Percentiles rank a stretch among this genome's conserved stretches.
Conservation (phyloP, 2,329 filamentous ascomycete genomes). For the Juglanconis oblonga region DNA sequence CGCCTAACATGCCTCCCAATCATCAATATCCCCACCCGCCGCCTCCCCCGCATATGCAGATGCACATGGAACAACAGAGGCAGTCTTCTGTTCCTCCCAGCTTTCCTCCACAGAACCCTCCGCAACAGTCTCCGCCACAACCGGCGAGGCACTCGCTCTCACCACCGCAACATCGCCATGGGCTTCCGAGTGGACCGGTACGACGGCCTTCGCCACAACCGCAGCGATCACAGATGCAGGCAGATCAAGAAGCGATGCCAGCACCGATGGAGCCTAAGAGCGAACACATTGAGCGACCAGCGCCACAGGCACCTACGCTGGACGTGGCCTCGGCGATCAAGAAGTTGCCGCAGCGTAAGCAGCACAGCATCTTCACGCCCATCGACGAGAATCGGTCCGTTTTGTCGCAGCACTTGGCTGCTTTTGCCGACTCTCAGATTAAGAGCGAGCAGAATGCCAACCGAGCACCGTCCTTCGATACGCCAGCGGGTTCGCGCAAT, state of each 20-base stretch:
- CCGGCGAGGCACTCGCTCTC: slow-evolving; percentile 55
- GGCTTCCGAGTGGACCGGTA: slow-evolving; percentile 42
- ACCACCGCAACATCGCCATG: slow-evolving; percentile 55
- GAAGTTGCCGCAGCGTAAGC: slow-evolving; percentile 71
- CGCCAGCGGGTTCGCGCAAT: slow-evolving; percentile 51
- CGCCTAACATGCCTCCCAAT: slow-evolving; percentile 39
- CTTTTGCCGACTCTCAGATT: slow-evolving; percentile 53
- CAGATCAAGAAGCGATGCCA: slow-evolving; percentile 48
- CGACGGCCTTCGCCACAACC: slow-evolving; percentile 53
- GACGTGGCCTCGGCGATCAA: slow-evolving; percentile 54
- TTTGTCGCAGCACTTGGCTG: slow-evolving; percentile 76
- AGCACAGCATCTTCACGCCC: slow-evolving; percentile 93
- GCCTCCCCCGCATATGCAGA: slow-evolving; percentile 53
- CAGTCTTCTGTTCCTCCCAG: slow-evolving; percentile 68
- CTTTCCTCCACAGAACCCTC: slow-evolving; percentile 60
- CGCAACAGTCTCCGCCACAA: slow-evolving; percentile 49
- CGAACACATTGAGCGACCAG: slow-evolving; percentile 40
- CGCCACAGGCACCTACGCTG: slow-evolving; percentile 40
- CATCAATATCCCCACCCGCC: slow-evolving; percentile 36
- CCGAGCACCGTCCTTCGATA: slow-evolving; percentile 65
- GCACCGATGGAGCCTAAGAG: slow-evolving; percentile 48
- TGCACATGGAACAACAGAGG: slow-evolving; percentile 66
- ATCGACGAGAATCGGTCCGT: slow-evolving; percentile 92
- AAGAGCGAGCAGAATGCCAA: slow-evolving; percentile 31
- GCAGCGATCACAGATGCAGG: slow-evolving; percentile 38